phyloP scores from a whole-genome alignment of 352 stramenopile genomes.

The Phytopythium mirpurense region DNA sequence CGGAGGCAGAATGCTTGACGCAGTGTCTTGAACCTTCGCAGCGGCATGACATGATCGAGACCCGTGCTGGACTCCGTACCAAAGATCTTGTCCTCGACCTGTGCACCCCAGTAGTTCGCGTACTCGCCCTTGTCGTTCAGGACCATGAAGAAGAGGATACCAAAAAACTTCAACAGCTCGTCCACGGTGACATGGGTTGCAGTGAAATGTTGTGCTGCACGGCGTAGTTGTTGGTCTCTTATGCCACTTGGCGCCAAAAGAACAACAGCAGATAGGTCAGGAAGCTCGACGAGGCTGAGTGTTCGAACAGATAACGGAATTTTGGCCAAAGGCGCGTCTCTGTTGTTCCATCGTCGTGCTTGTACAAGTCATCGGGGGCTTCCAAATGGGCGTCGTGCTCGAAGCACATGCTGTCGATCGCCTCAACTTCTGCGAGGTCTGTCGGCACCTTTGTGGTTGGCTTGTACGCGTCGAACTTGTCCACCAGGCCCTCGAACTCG shows the following conservation, averaged over 20 bases:
- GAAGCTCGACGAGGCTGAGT: constrained; percentile 18
- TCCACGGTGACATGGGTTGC: constrained; percentile 8
- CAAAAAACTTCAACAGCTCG: constrained; percentile 27
- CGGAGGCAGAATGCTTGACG: constrained; percentile 18
- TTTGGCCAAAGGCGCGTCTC: constrained; percentile 9
- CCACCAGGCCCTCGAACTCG: too few relatives aligned
- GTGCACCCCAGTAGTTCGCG: constrained; percentile 22
- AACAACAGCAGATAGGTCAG: constrained; percentile 21
- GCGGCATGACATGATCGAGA: constrained; percentile 12
- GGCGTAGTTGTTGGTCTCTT: constrained; percentile 13
- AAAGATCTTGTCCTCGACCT: constrained; percentile 17
- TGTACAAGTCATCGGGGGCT: too few relatives aligned
- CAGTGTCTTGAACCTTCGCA: constrained; percentile 15
- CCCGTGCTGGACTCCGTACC: background rate
- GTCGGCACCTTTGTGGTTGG: too few relatives aligned
- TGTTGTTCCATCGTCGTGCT: background rate
- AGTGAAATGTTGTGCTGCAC: background rate
- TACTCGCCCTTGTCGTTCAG: constrained; percentile 20
- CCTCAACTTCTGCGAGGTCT: too few relatives aligned
- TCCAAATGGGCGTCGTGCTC: too few relatives aligned
- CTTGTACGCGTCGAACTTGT: too few relatives aligned
- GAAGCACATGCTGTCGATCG: too few relatives aligned
- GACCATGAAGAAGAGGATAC: constrained; percentile 25
- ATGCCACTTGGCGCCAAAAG: constrained; percentile 20
- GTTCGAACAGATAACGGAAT: constrained; percentile 13